These are phyloP conservation scores for Aspergillus hortae DNA, from an alignment of 2,329 filamentous ascomycete species.

Conservation along the genomic window DNA sequence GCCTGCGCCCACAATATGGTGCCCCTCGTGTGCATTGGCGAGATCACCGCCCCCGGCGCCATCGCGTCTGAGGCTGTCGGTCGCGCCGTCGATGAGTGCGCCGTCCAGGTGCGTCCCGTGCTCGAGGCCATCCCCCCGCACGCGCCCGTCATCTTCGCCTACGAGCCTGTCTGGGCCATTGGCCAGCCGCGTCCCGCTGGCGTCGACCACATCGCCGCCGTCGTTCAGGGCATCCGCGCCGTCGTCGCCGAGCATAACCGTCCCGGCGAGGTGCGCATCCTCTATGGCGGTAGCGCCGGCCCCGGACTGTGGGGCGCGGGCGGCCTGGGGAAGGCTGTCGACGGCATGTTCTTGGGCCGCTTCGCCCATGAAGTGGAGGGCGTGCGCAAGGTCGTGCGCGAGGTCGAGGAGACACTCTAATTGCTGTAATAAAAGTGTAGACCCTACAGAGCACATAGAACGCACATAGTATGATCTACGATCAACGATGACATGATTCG, in stretches of 20 bases:
- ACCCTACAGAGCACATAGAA: no score
- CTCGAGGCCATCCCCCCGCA: constrained; percentile 58
- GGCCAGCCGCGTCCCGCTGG: constrained; percentile 69
- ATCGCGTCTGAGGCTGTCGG: constrained; percentile 49
- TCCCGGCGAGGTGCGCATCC: constrained; percentile 60
- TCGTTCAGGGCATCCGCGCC: constrained; percentile 61
- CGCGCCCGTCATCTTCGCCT: constrained; percentile 72
- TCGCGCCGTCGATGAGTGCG: constrained; percentile 63
- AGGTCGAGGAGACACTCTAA: constrained; percentile 51
- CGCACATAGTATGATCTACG: no score
- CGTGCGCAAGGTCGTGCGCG: constrained; percentile 67
- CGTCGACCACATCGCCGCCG: constrained; percentile 67
- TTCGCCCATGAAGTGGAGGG: constrained; percentile 75
- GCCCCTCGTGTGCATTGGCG: constrained; percentile 77
- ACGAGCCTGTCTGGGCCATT: constrained; percentile 89
- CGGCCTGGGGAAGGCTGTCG: constrained; percentile 63
- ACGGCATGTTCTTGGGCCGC: constrained; percentile 76
- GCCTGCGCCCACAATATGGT: constrained; percentile 66
- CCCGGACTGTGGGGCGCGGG: constrained; percentile 63
- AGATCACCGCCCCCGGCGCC: constrained; percentile 53
- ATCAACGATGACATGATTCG: no score
- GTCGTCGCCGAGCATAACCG: constrained; percentile 52
- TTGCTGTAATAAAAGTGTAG: no score
- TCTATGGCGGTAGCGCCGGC: constrained; percentile 81
- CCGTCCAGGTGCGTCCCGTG: constrained; percentile 61